These are phyloP conservation scores for Phytophthora constricta DNA, from an alignment of 352 stramenopile genomes.

Conservation along the genomic window DNA sequence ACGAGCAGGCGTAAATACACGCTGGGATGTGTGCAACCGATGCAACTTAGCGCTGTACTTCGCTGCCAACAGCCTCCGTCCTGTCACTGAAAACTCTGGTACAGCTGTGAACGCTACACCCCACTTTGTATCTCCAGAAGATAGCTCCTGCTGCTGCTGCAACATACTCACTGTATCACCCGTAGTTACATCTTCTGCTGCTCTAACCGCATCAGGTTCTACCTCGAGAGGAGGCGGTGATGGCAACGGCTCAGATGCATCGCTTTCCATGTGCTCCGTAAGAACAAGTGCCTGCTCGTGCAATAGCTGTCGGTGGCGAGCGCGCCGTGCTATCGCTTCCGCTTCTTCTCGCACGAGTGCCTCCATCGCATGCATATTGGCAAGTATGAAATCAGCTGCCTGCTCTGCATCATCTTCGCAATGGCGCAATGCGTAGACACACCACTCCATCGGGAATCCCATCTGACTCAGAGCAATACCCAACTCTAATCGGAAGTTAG, in stretches of 20 bases:
- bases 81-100: conserved; percentile 85
- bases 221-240: conserved; percentile 32
- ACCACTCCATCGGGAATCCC: conserved; percentile 91
- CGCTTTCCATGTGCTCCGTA: conserved; percentile 25
- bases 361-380: conserved; percentile 88
- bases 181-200: conserved; percentile 58
- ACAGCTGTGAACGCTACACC: conserved; percentile 88
- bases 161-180: conserved; percentile 41
- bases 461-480: conserved; percentile 83
- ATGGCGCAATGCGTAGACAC: conserved; percentile 79
- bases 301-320: conserved; percentile 55
- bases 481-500: conserved; percentile 88
- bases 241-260: conserved; percentile 20
- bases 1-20: conserved; percentile 66
- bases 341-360: conserved; percentile 77
- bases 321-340: conserved; percentile 54
- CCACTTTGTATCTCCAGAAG: conserved; percentile 72
- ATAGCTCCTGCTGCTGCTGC: conserved; percentile 27
- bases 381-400: conserved; percentile 83
- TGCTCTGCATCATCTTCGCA: conserved; percentile 87
- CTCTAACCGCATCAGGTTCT: conserved; percentile 42
- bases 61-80: conserved; percentile 66
- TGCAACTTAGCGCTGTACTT: conserved; percentile 76
- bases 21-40: conserved; percentile 69
- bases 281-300: conserved; percentile 35